These are phyloP conservation scores for Omphalotus guepiniiformis DNA, from an alignment of 768 basidiomycete genomes.

Conservation along the genomic window DNA sequence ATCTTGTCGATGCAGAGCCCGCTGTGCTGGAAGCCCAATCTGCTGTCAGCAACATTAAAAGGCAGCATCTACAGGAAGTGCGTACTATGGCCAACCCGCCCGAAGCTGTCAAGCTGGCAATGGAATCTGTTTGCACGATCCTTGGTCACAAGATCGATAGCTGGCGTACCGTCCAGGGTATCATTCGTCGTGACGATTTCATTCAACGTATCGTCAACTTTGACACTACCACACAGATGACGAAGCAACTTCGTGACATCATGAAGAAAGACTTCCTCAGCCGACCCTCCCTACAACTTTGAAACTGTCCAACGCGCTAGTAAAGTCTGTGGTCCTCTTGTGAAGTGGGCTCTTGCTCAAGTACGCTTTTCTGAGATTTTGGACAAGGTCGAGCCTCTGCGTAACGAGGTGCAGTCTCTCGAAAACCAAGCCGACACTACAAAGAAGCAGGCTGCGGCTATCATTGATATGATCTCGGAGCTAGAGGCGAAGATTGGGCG, in stretches of 20 bases:
- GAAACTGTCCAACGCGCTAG: conserved; percentile 90
- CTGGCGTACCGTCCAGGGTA: conserved; percentile 93
- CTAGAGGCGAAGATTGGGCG: conserved; percentile 87
- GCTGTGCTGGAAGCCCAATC: conserved; percentile 93
- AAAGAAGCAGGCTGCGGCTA: conserved; percentile 86
- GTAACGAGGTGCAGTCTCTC: conserved; percentile 91
- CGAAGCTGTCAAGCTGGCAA: conserved; percentile 94
- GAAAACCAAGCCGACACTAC: conserved; percentile 93
- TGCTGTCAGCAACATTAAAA: conserved; percentile 97
- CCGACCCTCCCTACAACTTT: conserved; percentile 87
- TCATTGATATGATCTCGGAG: conserved; percentile 88
- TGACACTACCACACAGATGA: conserved; percentile 89
- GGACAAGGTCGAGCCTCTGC: conserved; percentile 93
- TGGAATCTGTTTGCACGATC: conserved; percentile 97
- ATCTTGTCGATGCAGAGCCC: conserved; percentile 96
- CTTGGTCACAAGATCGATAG: conserved; percentile 96
- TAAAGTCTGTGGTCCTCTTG: conserved; percentile 95
- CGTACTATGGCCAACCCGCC: conserved; percentile 98
- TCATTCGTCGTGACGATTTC: conserved; percentile 96
- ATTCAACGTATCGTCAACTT: conserved; percentile 94
- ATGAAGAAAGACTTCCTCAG: conserved; percentile 95
- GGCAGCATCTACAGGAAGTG: conserved; percentile 94
- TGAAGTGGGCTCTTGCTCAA: conserved; percentile 98
- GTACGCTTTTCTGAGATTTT: conserved; percentile 96
- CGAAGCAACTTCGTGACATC: conserved; percentile 77